Conservation (phyloP, 2,329 filamentous ascomycete species). For the Venturia oleaginea region DNA sequence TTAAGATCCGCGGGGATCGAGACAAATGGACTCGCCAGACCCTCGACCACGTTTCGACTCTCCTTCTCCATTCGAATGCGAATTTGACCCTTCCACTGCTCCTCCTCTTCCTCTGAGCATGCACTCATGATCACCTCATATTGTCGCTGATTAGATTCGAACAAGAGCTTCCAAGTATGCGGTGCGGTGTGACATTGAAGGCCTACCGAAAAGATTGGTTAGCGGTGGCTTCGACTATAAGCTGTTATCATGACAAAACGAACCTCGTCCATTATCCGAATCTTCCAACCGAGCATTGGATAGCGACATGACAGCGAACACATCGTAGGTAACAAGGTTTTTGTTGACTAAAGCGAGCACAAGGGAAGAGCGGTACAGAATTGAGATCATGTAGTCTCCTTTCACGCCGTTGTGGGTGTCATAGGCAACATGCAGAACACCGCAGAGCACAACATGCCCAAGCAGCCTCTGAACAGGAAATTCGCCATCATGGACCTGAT, state of each 20-base stretch:
- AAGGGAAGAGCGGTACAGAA: slow-evolving; percentile 73
- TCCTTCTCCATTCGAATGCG: slow-evolving; percentile 42
- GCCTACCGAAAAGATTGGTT: slow-evolving; percentile 42
- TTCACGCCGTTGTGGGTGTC: slow-evolving; percentile 58
- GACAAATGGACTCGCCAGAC: slow-evolving; percentile 31
- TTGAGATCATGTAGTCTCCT: slow-evolving; percentile 75
- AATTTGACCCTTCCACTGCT: slow-evolving; percentile 68
- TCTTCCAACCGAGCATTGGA: slow-evolving; percentile 59
- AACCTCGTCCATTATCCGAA: slow-evolving; percentile 64
- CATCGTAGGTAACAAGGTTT: slow-evolving; percentile 58
- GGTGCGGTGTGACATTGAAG: slow-evolving; percentile 79
- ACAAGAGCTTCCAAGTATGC: slow-evolving; percentile 86
- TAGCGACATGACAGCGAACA: slow-evolving; percentile 66
- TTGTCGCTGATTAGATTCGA: slow-evolving; percentile 65
- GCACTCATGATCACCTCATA: slow-evolving; percentile 84
- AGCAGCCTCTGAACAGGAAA: slow-evolving; percentile 59
- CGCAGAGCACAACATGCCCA: slow-evolving; percentile 73
- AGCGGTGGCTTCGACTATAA: slow-evolving; percentile 14
- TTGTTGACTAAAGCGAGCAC: slow-evolving; percentile 63
- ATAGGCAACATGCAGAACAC: slow-evolving; percentile 75
- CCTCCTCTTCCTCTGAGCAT: slow-evolving; percentile 70
- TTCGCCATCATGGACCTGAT: slow-evolving; percentile 22
- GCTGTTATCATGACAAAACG: background rate
- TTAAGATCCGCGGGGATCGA: slow-evolving; percentile 59
- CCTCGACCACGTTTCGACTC: slow-evolving; percentile 42